Evolutionary conservation across 345 rosid species (phyloP).

Genomic region (Pugionium cornutum): DNA sequence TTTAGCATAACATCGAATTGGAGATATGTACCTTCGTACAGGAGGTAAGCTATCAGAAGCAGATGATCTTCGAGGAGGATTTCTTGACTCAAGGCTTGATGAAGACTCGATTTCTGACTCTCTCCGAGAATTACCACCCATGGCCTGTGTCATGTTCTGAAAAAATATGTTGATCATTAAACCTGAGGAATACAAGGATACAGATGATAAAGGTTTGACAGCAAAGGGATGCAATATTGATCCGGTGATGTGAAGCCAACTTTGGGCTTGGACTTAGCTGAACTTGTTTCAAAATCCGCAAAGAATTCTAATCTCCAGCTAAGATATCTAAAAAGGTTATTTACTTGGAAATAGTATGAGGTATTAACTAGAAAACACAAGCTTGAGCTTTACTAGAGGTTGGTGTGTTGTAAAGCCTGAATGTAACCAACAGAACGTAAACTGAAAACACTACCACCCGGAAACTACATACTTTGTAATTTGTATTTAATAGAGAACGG

Average conservation of each 20-base stretch:
- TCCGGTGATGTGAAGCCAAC: constrained; percentile 5
- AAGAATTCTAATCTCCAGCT: constrained; percentile 10
- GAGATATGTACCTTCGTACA: constrained; percentile 59
- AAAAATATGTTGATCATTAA: constrained; percentile 26
- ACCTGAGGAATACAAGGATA: constrained; percentile 1
- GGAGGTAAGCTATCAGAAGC: constrained; percentile 91
- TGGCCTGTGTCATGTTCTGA: constrained; percentile 67
- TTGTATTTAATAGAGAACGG: neutral
- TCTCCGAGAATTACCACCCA: constrained; percentile 63
- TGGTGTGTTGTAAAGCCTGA: constrained; percentile 11
- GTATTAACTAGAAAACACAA: neutral
- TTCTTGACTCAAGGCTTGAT: constrained; percentile 63
- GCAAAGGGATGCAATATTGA: neutral
- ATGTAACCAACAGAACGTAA: neutral
- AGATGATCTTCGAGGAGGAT: constrained; percentile 63
- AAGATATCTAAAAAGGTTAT: neutral
- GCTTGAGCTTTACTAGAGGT: neutral
- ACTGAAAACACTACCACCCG: neutral
- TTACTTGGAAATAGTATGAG: neutral
- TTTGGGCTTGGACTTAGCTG: neutral
- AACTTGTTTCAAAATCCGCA: neutral
- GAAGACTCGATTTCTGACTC: constrained; percentile 55
- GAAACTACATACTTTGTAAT: neutral
- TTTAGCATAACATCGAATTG: constrained; percentile 9
- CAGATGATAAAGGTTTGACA: constrained; percentile 1